Evolutionary conservation across 2,329 filamentous ascomycete genomes (phyloP), one percentile per base, ranked within the genome.

Genomic region (Monilinia polystroma): DNA sequence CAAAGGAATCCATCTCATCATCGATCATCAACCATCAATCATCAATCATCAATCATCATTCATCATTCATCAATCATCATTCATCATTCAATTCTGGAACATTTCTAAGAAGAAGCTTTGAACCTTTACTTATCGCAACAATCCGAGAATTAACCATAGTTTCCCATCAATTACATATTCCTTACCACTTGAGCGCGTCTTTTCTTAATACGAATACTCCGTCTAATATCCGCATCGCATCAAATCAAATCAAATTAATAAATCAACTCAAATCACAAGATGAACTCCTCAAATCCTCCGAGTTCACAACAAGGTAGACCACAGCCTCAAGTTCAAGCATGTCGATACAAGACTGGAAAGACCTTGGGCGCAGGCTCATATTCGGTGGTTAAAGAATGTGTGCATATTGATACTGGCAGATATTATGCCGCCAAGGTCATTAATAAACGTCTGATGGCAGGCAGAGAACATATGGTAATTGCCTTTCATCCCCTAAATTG

Each of bases 381-480:
- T 81, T 97, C 93, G 49, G 95, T 98, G 60, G 95, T 99, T 70
- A 98, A 98, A 79, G 95, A 99, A 81, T 99, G 95, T 77, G 93
- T 98, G 38, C 95, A 99, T 78, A 98, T 98, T 75, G 94, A 98
- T 74, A 98, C 95, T 0, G 94, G 94, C 56, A 88, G 93, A 72
- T 98, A 97, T 80, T 99, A 98, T 88, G 95, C 95, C 38, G 94
- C 95, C 69, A 99, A 99, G 79, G 95, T 99, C 70, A 99, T 99
- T 80, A 99, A 99, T 82, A 99, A 99, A 84, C 86, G 94, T 67
- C 83, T 99, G 72, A 99, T 99, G 95, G 91, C 93, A 8, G 95
- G 95, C 45, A 86, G 95, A 73, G 95, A 99, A 81, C 95, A 98
- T 79, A 99, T 99, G 95, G 95, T 97, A 77, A 69, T 80, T 75